A percentile compares a stretch with the other conserved stretches of the same genome.
These are phyloP conservation scores for Trichaptum fuscoviolaceum DNA, from an alignment of 768 basidiomycete genomes.

Conservation along the genomic window DNA sequence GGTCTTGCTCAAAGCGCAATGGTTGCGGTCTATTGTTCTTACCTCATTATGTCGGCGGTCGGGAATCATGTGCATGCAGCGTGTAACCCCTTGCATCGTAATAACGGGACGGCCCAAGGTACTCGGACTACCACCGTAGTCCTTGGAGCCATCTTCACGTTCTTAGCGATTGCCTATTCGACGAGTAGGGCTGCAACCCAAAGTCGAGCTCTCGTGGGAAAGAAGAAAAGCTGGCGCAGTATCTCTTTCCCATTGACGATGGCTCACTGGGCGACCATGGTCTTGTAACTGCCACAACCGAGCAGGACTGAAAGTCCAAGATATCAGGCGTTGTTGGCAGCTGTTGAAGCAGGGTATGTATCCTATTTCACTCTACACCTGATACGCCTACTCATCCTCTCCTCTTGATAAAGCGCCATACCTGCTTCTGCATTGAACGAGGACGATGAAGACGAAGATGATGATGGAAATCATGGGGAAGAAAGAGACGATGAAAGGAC, in stretches of 20 bases:
- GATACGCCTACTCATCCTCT: slow-evolving; percentile 3
- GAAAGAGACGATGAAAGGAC: slow-evolving; percentile 87
- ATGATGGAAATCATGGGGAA: slow-evolving; percentile 51
- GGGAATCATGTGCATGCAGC: slow-evolving; percentile 81
- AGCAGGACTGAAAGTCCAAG: slow-evolving; percentile 78
- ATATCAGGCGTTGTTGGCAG: slow-evolving; percentile 91
- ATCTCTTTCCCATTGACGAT: slow-evolving; percentile 51
- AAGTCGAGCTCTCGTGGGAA: slow-evolving; percentile 83
- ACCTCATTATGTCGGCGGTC: slow-evolving; percentile 90
- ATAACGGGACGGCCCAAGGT: slow-evolving; percentile 42
- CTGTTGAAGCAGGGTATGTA: slow-evolving; percentile 88
- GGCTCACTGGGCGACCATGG: slow-evolving; percentile 49
- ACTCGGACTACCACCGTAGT: slow-evolving; percentile 84
- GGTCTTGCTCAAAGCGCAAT: slow-evolving; percentile 94
- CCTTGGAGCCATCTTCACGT: slow-evolving; percentile 92
- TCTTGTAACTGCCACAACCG: slow-evolving; percentile 80
- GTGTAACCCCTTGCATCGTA: slow-evolving; percentile 85
- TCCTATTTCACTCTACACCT: slow-evolving; percentile 3
- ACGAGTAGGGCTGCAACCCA: slow-evolving; percentile 95
- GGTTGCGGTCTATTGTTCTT: slow-evolving; percentile 98
- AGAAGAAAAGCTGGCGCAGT: slow-evolving; percentile 60
- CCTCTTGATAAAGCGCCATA: slow-evolving; percentile 54
- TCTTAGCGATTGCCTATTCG: slow-evolving; percentile 97
- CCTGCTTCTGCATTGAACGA: slow-evolving; percentile 87
- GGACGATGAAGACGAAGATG: slow-evolving; percentile 69